Evolutionary conservation across 1,139 yeast species (phyloP).

Genomic region (Saccharomyces hybrid): DNA sequence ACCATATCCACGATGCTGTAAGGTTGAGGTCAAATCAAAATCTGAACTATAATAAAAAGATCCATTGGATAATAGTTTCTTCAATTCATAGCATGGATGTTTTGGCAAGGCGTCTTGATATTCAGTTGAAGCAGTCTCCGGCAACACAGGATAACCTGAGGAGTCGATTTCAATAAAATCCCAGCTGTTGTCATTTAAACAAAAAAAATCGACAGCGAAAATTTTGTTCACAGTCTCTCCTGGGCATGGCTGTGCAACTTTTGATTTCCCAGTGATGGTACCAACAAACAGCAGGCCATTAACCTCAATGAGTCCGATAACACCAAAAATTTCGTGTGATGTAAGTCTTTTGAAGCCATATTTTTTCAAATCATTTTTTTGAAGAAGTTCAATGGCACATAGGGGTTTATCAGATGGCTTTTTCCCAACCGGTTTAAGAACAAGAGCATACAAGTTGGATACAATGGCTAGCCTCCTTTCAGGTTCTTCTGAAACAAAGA

Average conservation of each 20-base stretch:
- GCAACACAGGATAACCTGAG: conserved; percentile 49
- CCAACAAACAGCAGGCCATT: conserved; percentile 65
- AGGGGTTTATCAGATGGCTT: conserved; percentile 12
- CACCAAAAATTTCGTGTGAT: conserved; percentile 61
- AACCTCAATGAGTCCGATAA: conserved; percentile 72
- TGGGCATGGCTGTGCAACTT: conserved; percentile 79
- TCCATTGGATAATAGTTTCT: conserved; percentile 74
- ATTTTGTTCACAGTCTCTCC: conserved; percentile 77
- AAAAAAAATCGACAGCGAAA: conserved; percentile 74
- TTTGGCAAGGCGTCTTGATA: conserved; percentile 33
- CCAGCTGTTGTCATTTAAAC: conserved; percentile 67
- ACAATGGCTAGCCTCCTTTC: conserved; percentile 28
- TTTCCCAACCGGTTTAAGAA: conserved; percentile 19
- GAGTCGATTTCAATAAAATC: conserved; percentile 63
- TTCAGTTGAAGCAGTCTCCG: conserved; percentile 24
- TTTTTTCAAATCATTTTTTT: conserved; percentile 17
- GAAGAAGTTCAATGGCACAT: conserved; percentile 29
- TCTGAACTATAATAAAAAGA: conserved; percentile 89
- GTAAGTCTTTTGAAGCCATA: conserved; percentile 41
- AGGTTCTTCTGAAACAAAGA: conserved; percentile 21
- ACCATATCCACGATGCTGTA: conserved; percentile 63
- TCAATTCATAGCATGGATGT: conserved; percentile 80
- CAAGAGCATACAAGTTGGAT: conserved; percentile 25
- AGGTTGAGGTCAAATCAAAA: conserved; percentile 80
- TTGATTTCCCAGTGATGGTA: conserved; percentile 63